Percentiles rank a stretch among this genome's conserved stretches.
phyloP scores from a whole-genome alignment of 257 asterid species.

The Solanum tarijense region DNA sequence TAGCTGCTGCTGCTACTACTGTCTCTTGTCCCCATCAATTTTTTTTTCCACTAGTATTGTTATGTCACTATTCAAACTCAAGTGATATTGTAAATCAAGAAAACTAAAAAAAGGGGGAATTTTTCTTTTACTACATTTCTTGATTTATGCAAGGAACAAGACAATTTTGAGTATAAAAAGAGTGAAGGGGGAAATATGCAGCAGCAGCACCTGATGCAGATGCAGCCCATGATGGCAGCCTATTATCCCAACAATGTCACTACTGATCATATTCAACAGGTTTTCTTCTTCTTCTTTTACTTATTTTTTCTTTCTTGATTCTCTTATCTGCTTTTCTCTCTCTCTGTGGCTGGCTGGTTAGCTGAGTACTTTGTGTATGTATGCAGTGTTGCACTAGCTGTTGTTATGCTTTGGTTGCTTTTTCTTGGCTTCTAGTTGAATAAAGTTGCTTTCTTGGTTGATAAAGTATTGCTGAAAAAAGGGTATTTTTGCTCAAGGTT shows the following conservation, averaged over 20 bases:
- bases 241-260: slow-evolving; percentile 93
- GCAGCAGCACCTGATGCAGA: slow-evolving; percentile 95
- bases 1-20: neutral
- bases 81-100: slow-evolving; percentile 8
- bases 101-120: neutral
- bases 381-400: neutral
- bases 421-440: neutral
- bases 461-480: neutral
- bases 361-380: neutral
- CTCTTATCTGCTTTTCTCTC: neutral
- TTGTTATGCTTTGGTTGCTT: neutral
- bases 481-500: neutral
- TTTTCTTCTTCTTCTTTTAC: neutral
- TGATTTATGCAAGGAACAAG: neutral
- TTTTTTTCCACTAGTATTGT: neutral
- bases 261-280: slow-evolving; percentile 99
- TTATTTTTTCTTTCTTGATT: neutral
- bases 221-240: slow-evolving; percentile 99
- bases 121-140: neutral
- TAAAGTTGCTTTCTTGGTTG: neutral
- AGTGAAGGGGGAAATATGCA: slow-evolving; percentile 21
- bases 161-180: neutral
- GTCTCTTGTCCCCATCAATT: slow-evolving; percentile 3
- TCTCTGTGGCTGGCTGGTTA: neutral
- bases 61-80: slow-evolving; percentile 1